Conservation (phyloP, 805 yeast species). For the Limtongia smithiae region DNA sequence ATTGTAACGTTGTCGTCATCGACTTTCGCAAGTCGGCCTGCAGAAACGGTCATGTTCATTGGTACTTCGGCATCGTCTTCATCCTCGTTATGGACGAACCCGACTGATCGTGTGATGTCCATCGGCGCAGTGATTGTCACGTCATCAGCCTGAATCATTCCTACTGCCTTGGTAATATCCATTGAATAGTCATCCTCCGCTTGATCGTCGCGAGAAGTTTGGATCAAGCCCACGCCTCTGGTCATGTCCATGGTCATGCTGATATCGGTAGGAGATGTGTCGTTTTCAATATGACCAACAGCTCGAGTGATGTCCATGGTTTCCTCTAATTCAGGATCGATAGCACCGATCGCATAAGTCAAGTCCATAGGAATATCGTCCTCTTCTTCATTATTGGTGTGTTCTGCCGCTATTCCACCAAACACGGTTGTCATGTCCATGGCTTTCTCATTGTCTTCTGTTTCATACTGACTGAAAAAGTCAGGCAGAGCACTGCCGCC, state of each 20-base stretch:
- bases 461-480: conserved; percentile 2
- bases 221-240: no score
- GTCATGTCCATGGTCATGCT: not conserved
- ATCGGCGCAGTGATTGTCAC: conserved; percentile 1
- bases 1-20: conserved; percentile 12
- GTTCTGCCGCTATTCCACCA: conserved; percentile 9
- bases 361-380: conserved; percentile 29
- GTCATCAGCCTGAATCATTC: conserved; percentile 2
- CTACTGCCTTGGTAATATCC: conserved; percentile 26
- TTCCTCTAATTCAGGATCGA: conserved; percentile 7
- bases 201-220: no score
- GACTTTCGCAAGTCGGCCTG: not conserved
- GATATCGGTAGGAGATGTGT: no score
- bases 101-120: conserved; percentile 21
- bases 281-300: conserved; percentile 5
- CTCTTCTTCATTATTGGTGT: conserved; percentile 1
- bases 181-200: conserved; percentile 2
- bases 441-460: conserved; percentile 14
- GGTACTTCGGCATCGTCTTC: conserved; percentile 2
- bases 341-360: conserved; percentile 24
- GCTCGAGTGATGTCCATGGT: conserved; percentile 19
- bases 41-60: not conserved
- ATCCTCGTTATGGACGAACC: conserved; percentile 1
- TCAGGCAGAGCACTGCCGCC: not conserved
- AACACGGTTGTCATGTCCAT: conserved; percentile 26